Percentiles rank a stretch among this genome's conserved stretches.
Evolutionary conservation across 768 basidiomycete species (phyloP).

Genomic region (Tulasnella sp.): DNA sequence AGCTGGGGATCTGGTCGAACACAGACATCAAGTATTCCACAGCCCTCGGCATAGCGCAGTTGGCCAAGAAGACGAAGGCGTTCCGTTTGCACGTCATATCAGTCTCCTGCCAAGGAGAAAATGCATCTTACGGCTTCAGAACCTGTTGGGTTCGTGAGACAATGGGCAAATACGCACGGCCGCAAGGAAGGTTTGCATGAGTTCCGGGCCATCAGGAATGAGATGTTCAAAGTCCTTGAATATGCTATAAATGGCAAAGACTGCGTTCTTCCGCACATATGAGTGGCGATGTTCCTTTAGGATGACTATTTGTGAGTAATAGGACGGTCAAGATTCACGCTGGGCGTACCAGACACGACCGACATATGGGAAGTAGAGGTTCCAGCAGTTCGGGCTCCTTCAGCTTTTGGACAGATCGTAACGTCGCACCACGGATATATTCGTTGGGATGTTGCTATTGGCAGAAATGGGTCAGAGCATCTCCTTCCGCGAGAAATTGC

Average conservation of each 20-base stretch:
- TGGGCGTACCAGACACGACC: constrained; percentile 66
- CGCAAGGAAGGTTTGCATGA: constrained; percentile 90
- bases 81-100: constrained; percentile 96
- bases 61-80: constrained; percentile 88
- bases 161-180: constrained; percentile 36
- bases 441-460: constrained; percentile 96
- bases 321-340: neutral
- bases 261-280: constrained; percentile 96
- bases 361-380: constrained; percentile 87
- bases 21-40: constrained; percentile 83
- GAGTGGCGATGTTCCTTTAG: constrained; percentile 86
- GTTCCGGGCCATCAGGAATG: constrained; percentile 91
- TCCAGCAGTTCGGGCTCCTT: constrained; percentile 90
- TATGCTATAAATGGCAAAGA: constrained; percentile 91
- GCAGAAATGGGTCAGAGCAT: constrained; percentile 10
- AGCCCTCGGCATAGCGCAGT: constrained; percentile 76
- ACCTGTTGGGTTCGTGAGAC: no score
- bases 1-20: constrained; percentile 66
- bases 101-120: constrained; percentile 41
- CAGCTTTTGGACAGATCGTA: constrained; percentile 94
- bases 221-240: constrained; percentile 90
- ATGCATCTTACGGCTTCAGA: neutral
- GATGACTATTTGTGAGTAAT: neutral
- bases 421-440: constrained; percentile 96
- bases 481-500: neutral